These are phyloP conservation scores for Herpetomonas tarakana DNA, from an alignment of 208 protist genomes.

Conservation along the genomic window DNA sequence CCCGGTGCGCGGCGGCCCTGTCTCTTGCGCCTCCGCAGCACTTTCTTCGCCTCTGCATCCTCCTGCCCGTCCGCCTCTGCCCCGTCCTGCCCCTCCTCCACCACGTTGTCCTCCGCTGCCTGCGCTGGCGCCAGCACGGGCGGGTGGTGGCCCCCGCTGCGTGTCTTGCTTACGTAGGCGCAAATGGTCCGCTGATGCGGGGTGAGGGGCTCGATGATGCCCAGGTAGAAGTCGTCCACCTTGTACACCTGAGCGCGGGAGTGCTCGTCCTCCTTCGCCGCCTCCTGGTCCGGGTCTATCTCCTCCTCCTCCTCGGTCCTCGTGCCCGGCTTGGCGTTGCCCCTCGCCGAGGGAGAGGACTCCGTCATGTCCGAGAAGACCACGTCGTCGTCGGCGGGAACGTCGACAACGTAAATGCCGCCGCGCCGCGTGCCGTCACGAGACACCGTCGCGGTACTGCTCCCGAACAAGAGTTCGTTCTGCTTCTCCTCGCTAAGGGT, in stretches of 20 bases:
- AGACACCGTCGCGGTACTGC: constrained; percentile 13
- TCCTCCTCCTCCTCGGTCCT: background rate
- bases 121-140: background rate
- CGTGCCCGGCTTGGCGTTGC: too few relatives aligned
- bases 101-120: background rate
- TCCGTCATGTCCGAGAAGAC: background rate
- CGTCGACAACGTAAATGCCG: constrained; percentile 27
- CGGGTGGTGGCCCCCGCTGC: background rate
- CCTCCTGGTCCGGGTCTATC: background rate
- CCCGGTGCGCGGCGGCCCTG: background rate
- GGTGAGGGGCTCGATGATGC: constrained; percentile 1
- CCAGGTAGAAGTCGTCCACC: constrained; percentile 23
- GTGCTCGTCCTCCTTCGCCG: constrained; percentile 9
- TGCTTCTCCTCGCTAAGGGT: constrained; percentile 30
- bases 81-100: constrained; percentile 1
- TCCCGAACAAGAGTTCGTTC: constrained; percentile 36
- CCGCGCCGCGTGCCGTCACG: constrained; percentile 2
- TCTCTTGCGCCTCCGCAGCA: background rate
- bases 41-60: background rate
- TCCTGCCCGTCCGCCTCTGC: too few relatives aligned
- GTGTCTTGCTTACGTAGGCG: background rate
- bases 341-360: background rate
- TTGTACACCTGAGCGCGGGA: constrained; percentile 14
- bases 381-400: constrained; percentile 9
- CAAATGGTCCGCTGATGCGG: background rate